Base-by-base conservation (phyloP, 192 early-diverging fungal species). In the Rhizoclosmatium sp. region DNA sequence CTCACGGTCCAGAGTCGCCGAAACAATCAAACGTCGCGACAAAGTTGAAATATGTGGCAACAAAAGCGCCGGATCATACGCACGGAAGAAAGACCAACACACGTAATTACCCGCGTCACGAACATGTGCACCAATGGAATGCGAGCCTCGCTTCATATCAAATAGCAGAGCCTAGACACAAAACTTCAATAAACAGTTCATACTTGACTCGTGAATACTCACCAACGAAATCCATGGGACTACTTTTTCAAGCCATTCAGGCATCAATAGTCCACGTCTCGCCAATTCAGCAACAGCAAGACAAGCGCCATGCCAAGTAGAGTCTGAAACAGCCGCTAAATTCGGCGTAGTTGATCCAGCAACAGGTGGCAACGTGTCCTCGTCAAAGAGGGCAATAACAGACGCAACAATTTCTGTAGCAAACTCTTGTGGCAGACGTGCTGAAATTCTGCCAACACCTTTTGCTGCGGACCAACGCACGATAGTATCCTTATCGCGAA, bases 381-480 rank as follows among this genome's bases (percentile, higher is more conserved):
- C 98, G n/a, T 84, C 85, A 66, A 98, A 93, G 4, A 97, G 82
- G 23, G 87, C 92, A 45, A 94, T 86, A 42, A 99, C 89, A 2
- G 92, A 92, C 0, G 83, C 82, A 14, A 96, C 90, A 31, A 99
- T 92, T 71, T 99, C 95, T 49, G 92, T 91, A 0, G 92, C 95
- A 60, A 98, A 83, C 31, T 92, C 92, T 47, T 86, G 85, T 1
- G 95, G 92, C 62, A 99, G 80, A 40, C 98, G 87, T 56, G 92
- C 91, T 2, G 92, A 84, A 69, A 99, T 90, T 61, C 98, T 88
- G 3, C 95, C 98, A 65, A 99, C 85, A 12, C 97, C 98, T 86
- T 99, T 99, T 5, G 98, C 96, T 4, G 96, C 92, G 9, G 96
- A 97, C 96, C 96, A 98, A 67, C 98, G 92, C 2, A 99, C 97